Conservation (phyloP, 495 filamentous ascomycete genomes). For the Trichoderma orchidacearum region DNA sequence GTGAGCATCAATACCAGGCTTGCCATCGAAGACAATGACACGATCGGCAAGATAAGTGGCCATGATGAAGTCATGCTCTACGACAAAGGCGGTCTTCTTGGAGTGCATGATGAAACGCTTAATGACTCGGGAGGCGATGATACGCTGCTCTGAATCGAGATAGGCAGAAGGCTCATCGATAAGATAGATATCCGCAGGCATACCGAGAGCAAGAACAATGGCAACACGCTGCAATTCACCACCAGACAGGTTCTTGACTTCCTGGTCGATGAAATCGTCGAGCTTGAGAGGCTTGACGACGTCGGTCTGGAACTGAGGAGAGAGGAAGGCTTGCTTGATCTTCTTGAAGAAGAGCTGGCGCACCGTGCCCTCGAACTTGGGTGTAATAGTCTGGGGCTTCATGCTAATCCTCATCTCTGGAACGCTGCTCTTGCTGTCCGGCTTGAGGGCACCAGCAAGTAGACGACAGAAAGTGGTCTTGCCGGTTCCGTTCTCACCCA, state of each 20-base stretch:
- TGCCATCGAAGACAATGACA: slow-evolving; percentile 94
- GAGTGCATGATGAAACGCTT: slow-evolving; percentile 99
- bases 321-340: slow-evolving; percentile 92
- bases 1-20: slow-evolving; percentile 74
- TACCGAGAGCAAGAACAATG: slow-evolving; percentile 86
- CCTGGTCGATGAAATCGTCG: slow-evolving; percentile 98
- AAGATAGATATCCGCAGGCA: slow-evolving; percentile 96
- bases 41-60: slow-evolving; percentile 91
- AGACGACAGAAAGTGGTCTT: slow-evolving; percentile 98
- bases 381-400: slow-evolving; percentile 99
- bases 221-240: slow-evolving; percentile 98
- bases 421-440: slow-evolving; percentile 59
- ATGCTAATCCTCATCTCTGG: slow-evolving; percentile 94
- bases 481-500: slow-evolving; percentile 89
- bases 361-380: slow-evolving; percentile 93
- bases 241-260: slow-evolving; percentile 96
- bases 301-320: slow-evolving; percentile 96
- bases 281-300: slow-evolving; percentile 97
- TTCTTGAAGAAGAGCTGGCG: slow-evolving; percentile 63
- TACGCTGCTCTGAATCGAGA: slow-evolving; percentile 97
- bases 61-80: slow-evolving; percentile 99
- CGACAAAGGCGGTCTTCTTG: slow-evolving; percentile 98
- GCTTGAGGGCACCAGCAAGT: slow-evolving; percentile 84
- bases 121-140: slow-evolving; percentile 90
- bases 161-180: slow-evolving; percentile 94